Conservation (phyloP, 495 filamentous ascomycete genomes). For the Entonaema liquescens region DNA sequence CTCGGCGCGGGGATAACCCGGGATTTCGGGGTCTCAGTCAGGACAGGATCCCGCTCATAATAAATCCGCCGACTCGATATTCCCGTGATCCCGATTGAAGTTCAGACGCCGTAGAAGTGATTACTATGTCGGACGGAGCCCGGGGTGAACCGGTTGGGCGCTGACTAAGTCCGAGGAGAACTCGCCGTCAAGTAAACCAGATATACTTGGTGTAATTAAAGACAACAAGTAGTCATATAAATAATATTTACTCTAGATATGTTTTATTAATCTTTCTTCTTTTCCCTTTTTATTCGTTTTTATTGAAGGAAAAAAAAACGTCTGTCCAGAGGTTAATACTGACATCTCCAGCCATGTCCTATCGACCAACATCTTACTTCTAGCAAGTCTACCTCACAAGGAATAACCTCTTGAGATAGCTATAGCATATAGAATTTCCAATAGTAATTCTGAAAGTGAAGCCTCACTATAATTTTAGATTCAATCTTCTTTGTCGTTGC, state of each 20-base stretch:
- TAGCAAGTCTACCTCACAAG: no score
- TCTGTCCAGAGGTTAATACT: no score
- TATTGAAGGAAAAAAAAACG: no score
- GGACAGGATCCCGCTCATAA: slow-evolving; percentile 27
- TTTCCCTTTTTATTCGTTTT: no score
- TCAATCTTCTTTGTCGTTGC: neutral
- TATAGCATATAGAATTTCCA: no score
- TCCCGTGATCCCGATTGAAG: slow-evolving; percentile 6
- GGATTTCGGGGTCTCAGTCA: slow-evolving; percentile 40
- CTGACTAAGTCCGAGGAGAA: slow-evolving; percentile 13
- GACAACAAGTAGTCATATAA: neutral
- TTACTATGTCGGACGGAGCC: slow-evolving; percentile 13
- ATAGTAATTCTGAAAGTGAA: neutral
- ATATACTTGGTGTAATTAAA: neutral
- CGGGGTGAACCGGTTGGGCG: neutral
- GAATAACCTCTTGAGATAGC: no score
- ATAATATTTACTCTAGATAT: neutral
- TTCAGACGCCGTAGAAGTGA: slow-evolving; percentile 29
- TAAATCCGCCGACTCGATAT: slow-evolving; percentile 34
- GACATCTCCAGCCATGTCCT: no score
- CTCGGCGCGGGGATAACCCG: slow-evolving; percentile 45
- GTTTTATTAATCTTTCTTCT: no score
- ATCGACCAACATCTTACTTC: no score
- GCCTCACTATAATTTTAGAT: no score
- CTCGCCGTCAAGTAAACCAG: neutral